Base-by-base conservation (phyloP, 495 filamentous ascomycete genomes). In the Penicillium antarcticum region DNA sequence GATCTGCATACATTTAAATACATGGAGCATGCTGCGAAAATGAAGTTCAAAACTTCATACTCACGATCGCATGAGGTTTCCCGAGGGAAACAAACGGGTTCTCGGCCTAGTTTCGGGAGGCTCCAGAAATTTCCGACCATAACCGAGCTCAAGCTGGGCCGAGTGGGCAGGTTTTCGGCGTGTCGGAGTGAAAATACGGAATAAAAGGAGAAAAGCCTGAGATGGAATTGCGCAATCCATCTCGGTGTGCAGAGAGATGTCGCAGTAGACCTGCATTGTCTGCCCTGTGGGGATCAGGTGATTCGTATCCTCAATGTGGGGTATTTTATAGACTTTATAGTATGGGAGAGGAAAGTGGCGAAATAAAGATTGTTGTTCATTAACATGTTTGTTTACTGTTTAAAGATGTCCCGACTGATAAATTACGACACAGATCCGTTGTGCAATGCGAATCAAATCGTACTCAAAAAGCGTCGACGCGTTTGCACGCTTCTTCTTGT, bases 391-490 rank as follows among this genome's bases (percentile, higher is more conserved):
- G 21, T 23, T 23, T 23, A 23, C 21, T 23, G 21, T 23, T 23
- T 23, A 48, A 19, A 34, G 24, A 23, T 79, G 72, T 79, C 56
- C 63, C 76, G 69, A 77, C 69, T 42, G 60, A 76, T 78, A 72
- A 76, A 79, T 79, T 79, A 79, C 76, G 68, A 66, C 67, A 44
- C 23, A 64, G 62, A 68, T 61, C 71, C 69, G 66, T 75, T 63
- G 61, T 52, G 56, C 47, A 53, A 57, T 38, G 45, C 60, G 53
- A 65, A 71, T 60, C 66, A 61, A 67, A 74, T 58, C 77, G 77
- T 79, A 80, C 77, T 80, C 77, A 80, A 80, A 80, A 48, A 76
- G 62, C 68, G 68, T 75, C 71, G 73, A 68, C 19, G 64, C 50
- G 48, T 62, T 54, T 44, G 48, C 46, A 62, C 49, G 49, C 68